Percentiles rank a stretch among this genome's conserved stretches.
Conservation (phyloP, 2,329 filamentous ascomycete genomes). For the Diaporthe amygdali region DNA sequence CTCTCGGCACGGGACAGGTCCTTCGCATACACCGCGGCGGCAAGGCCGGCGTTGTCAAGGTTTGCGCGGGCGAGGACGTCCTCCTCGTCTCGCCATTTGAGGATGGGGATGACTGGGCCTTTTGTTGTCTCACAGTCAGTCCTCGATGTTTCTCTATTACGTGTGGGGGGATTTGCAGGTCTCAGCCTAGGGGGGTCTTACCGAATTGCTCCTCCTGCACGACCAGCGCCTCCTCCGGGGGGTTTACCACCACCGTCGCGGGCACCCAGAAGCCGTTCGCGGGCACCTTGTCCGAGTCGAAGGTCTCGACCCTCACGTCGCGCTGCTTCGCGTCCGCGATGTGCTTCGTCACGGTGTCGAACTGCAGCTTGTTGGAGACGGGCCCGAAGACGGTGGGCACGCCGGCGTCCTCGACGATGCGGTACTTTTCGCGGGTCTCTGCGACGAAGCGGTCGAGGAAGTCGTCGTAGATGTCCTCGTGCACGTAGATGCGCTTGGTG, state of each 20-base stretch:
- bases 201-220: constrained; percentile 67
- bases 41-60: constrained; percentile 56
- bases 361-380: constrained; percentile 70
- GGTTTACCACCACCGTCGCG: constrained; percentile 64
- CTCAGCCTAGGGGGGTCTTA: constrained; percentile 32
- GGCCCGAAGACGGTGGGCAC: constrained; percentile 56
- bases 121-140: background rate
- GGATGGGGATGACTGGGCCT: constrained; percentile 67
- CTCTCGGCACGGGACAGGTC: constrained; percentile 55
- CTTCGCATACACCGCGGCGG: constrained; percentile 62
- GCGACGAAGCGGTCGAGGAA: constrained; percentile 52
- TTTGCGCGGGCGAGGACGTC: constrained; percentile 65
- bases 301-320: constrained; percentile 56
- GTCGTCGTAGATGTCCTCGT: constrained; percentile 61
- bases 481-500: constrained; percentile 65
- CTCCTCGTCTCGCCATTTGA: constrained; percentile 65
- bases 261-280: constrained; percentile 60
- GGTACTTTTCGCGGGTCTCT: constrained; percentile 47
- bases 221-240: constrained; percentile 58
- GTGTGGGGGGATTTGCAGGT: too few species aligned
- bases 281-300: constrained; percentile 45
- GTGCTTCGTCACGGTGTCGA: constrained; percentile 61
- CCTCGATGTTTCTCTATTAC: background rate
- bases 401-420: constrained; percentile 39
- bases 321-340: constrained; percentile 60